Percentiles rank a stretch among this genome's conserved stretches.
Conservation (phyloP, 768 basidiomycete genomes). For the Daedalea quercina region DNA sequence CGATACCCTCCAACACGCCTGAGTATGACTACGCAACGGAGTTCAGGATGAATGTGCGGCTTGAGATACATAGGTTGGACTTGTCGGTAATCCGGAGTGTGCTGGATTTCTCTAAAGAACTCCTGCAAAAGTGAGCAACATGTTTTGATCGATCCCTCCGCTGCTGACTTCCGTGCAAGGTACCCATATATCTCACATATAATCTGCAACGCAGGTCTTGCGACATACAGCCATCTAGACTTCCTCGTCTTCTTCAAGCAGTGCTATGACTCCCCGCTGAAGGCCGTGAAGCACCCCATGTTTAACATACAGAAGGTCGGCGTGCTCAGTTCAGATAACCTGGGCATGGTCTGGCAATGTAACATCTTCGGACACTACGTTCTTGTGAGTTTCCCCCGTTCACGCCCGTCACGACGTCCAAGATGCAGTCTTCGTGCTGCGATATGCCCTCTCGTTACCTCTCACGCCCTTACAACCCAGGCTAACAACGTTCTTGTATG, state of each 20-base stretch:
- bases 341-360: conserved; percentile 81
- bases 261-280: conserved; percentile 37
- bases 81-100: conserved; percentile 54
- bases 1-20: conserved; percentile 25
- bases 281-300: conserved; percentile 43
- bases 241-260: conserved; percentile 42
- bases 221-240: conserved; percentile 48
- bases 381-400: conserved; percentile 44
- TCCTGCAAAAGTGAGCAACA: conserved; percentile 44
- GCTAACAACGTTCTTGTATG: too few relatives aligned
- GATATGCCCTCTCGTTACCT: too few relatives aligned
- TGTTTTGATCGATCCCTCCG: background rate
- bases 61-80: conserved; percentile 62
- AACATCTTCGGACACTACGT: conserved; percentile 80
- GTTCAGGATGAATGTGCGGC: conserved; percentile 52
- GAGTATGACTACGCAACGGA: conserved; percentile 48
- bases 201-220: conserved; percentile 74
- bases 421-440: too few relatives aligned
- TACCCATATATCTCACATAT: conserved; percentile 79
- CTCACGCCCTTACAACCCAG: too few relatives aligned
- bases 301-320: conserved; percentile 56
- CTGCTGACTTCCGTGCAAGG: conserved; percentile 30
- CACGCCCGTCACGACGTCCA: background rate
- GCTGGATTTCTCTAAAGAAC: conserved; percentile 50
- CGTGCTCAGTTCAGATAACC: conserved; percentile 55